phyloP scores from a whole-genome alignment of 306 rosid species.

The Lotus japonicus region DNA sequence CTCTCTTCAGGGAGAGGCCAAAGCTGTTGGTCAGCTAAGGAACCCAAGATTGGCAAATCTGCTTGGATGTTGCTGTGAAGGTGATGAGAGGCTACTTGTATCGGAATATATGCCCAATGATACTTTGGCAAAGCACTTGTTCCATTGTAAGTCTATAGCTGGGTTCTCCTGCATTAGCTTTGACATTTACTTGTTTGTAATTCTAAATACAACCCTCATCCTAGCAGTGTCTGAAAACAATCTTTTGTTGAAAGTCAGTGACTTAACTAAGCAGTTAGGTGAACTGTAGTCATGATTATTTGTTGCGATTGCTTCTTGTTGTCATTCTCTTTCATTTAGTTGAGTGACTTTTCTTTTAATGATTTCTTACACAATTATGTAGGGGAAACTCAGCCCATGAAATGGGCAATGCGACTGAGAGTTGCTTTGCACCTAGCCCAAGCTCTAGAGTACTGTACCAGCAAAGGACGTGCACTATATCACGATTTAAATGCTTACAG shows the following conservation, averaged over 20 bases:
- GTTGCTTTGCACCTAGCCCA: conserved; percentile 91
- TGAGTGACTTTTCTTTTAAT: conserved; percentile 2
- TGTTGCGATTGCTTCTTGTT: not conserved
- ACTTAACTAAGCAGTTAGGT: not conserved
- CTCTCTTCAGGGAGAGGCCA: conserved; percentile 77
- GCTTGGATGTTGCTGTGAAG: conserved; percentile 89
- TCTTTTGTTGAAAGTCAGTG: not conserved
- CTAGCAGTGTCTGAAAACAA: not conserved
- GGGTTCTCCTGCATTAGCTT: conserved; percentile 6
- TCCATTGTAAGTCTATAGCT: conserved; percentile 68
- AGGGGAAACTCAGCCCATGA: conserved; percentile 98
- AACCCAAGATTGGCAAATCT: conserved; percentile 76
- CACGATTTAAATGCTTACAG: conserved; percentile 96
- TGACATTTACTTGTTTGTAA: not conserved
- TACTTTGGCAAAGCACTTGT: conserved; percentile 91
- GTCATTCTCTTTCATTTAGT: not conserved
- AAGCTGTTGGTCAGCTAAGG: conserved; percentile 85
- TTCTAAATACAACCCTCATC: conserved; percentile 2
- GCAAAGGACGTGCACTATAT: conserved; percentile 82
- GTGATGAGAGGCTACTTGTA: conserved; percentile 91
- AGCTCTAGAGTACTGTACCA: conserved; percentile 94
- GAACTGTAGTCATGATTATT: conserved; percentile 12
- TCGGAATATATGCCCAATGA: conserved; percentile 91
- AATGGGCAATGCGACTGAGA: conserved; percentile 91
- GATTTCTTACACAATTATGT: conserved; percentile 19